A percentile compares a stretch with the other conserved stretches of the same genome.
Evolutionary conservation across 345 rosid species (phyloP).

Genomic region (Salix udensis): DNA sequence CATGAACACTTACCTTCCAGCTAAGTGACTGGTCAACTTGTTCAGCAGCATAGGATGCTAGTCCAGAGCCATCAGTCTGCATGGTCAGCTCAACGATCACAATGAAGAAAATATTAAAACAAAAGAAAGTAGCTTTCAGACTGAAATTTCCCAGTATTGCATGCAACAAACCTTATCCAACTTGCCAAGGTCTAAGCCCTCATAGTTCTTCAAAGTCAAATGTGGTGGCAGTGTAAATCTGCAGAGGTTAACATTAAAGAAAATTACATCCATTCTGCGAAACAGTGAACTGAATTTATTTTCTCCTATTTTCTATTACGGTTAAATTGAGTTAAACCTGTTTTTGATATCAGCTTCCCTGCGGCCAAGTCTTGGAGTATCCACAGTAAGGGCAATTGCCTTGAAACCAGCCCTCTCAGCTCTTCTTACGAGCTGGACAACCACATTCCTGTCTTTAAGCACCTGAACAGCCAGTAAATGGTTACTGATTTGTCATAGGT

Average conservation of each 20-base stretch:
- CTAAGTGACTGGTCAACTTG: slow-evolving; percentile 76
- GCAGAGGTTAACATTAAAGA: slow-evolving; percentile 7
- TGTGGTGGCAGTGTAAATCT: slow-evolving; percentile 72
- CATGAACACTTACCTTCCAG: slow-evolving; percentile 62
- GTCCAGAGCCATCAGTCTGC: slow-evolving; percentile 81
- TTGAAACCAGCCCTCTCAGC: slow-evolving; percentile 93
- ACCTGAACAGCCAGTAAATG: slow-evolving; percentile 40
- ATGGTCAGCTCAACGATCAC: slow-evolving; percentile 6
- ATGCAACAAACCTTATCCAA: slow-evolving; percentile 55
- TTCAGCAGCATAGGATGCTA: slow-evolving; percentile 85
- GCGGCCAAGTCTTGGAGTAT: slow-evolving; percentile 92
- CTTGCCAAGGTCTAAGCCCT: slow-evolving; percentile 78
- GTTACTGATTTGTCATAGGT: neutral
- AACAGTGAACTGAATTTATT: neutral
- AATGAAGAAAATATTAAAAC: neutral
- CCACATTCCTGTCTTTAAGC: slow-evolving; percentile 77
- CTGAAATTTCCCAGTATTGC: neutral
- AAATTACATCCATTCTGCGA: slow-evolving; percentile 3
- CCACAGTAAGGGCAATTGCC: slow-evolving; percentile 95
- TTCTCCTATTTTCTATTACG: neutral
- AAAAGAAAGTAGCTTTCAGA: neutral
- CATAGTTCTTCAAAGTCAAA: slow-evolving; percentile 82
- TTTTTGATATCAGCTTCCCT: slow-evolving; percentile 95
- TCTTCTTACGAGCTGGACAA: slow-evolving; percentile 75
- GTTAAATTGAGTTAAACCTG: slow-evolving; percentile 42